Base-by-base conservation (phyloP, 257 asterid species). In the Oldenlandia corymbosa region DNA sequence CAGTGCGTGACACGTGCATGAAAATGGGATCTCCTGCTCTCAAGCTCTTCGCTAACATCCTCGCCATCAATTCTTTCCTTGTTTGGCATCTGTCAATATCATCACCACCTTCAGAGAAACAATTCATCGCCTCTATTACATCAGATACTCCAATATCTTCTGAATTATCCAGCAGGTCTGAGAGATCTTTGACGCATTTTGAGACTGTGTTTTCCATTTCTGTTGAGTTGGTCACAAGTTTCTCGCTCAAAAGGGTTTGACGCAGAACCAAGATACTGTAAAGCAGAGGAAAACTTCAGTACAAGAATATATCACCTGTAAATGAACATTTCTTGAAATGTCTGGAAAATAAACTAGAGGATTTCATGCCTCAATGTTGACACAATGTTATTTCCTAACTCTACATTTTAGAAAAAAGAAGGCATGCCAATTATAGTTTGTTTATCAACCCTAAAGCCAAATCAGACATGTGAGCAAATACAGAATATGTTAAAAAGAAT, bases 11-110 rank as follows among this genome's bases (percentile, higher is more conserved):
- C 20, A 90, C 85, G 27, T 70, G 72, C 11, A 62, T 41, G 62
- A 89, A 89, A 53, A 90, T 62, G 1, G 86, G 76, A 65, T 90
- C 95, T 4, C 73, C 94, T 52, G 80, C 90, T 78, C 83, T 92
- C 74, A 90, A 74, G 72, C 89, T 83, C 73, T 80, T 90, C 70
- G 82, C 68, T 66, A 90, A 45, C 95, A 87, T 87, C 69, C 87
- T 85, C 14, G 66, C 76, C 85, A 87, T 87, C 18, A 90, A 68
- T 45, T 87, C 91, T 79, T 81, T 81, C 81, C 74, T 55, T 3
- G 77, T 39, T 55, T 78, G 78, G 58, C 73, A 73, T 67, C 73
- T 77, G 42, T 28, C 63, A 37, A 26, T 23, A 13, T 20, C 39
- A 51, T 20, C 39, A 51, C 71, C 85, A 24, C 46, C 50, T 20